Base-by-base conservation (phyloP, 495 filamentous ascomycete species). In the Platismatia glauca region DNA sequence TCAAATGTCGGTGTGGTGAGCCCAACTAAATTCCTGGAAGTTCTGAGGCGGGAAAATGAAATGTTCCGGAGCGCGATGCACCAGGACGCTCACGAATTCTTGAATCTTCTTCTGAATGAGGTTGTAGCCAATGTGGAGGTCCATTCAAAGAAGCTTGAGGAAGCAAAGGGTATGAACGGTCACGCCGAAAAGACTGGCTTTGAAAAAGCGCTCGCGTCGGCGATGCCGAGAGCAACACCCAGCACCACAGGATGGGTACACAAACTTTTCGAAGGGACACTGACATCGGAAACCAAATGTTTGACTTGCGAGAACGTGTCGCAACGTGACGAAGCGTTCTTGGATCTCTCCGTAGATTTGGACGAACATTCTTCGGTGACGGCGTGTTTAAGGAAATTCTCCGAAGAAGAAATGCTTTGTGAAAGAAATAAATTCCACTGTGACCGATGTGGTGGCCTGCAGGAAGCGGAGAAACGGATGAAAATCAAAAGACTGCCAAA, bases 341-440 rank as follows among this genome's bases (percentile, higher is more conserved):
- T 98, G 41, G 94, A 98, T 73, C 79, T 98, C 37, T 97, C 95
- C 7, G 95, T 98, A 58, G 94, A 98, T 73, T 77, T 98, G 22
- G 91, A 95, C 64, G 88, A 97, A 69, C 91, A 98, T 73, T 90
- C 92, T 5, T 97, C 95, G 0, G 94, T 98, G 3, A 97, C 94
- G 4, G 91, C 95, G 18, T 98, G 94, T 72, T 76, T 98, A 58
- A 82, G 89, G 38, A 96, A 95, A 63, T 98, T 98, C 71, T 98
- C 94, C 0, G 91, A 91, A 39, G 94, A 96, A 67, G 94, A 98
- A 74, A 97, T 97, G 95, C 85, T 98, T 61, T 97, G 94, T 70
- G 94, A 98, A 75, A 83, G 90, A 61, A 98, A 98, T 77, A 95
- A 98, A 68, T 98, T 98, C 67, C 94, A 97, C 71, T 98, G 94